These are phyloP conservation scores for Takakia lepidozioides DNA, from an alignment of 225 moss, liverwort and hornwort genomes.

Conservation along the genomic window DNA sequence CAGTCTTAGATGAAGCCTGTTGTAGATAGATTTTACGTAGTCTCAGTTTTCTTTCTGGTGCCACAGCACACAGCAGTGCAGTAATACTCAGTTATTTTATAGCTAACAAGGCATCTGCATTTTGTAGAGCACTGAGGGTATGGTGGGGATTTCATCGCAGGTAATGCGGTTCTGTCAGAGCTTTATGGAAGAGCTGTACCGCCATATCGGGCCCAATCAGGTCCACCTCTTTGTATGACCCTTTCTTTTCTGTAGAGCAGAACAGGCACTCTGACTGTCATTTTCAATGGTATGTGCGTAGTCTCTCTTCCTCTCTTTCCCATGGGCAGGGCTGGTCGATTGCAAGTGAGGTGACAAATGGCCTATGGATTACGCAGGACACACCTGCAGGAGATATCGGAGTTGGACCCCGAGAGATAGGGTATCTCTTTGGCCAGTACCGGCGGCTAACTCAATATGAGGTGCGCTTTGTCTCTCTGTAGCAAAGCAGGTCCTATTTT, in stretches of 20 bases:
- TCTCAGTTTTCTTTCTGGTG: too few relatives aligned
- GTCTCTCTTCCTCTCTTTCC: too few relatives aligned
- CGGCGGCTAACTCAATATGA: slow-evolving; percentile 95
- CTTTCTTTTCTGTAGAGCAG: not conserved
- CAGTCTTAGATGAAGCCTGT: too few relatives aligned
- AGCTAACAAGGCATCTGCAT: too few relatives aligned
- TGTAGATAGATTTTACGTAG: too few relatives aligned
- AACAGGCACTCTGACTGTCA: too few relatives aligned
- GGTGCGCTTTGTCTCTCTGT: too few relatives aligned
- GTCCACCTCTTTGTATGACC: slow-evolving; percentile 11
- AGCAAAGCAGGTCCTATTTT: too few relatives aligned
- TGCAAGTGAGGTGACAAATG: not conserved
- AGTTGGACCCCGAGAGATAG: slow-evolving; percentile 93
- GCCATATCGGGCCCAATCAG: slow-evolving; percentile 59
- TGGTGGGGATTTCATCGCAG: slow-evolving; percentile 8
- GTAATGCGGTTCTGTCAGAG: slow-evolving; percentile 64
- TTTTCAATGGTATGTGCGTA: too few relatives aligned
- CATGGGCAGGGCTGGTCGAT: not conserved
- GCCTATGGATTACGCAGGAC: slow-evolving; percentile 43
- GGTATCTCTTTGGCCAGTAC: slow-evolving; percentile 94
- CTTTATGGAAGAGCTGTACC: slow-evolving; percentile 60
- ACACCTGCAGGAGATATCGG: slow-evolving; percentile 97
- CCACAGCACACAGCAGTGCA: too few relatives aligned
- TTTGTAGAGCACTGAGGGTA: too few relatives aligned
- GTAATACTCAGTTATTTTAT: too few relatives aligned